Evolutionary conservation across 1,284 basidiomycete species (phyloP).

Genomic region (Sanghuangporus sanghuang): DNA sequence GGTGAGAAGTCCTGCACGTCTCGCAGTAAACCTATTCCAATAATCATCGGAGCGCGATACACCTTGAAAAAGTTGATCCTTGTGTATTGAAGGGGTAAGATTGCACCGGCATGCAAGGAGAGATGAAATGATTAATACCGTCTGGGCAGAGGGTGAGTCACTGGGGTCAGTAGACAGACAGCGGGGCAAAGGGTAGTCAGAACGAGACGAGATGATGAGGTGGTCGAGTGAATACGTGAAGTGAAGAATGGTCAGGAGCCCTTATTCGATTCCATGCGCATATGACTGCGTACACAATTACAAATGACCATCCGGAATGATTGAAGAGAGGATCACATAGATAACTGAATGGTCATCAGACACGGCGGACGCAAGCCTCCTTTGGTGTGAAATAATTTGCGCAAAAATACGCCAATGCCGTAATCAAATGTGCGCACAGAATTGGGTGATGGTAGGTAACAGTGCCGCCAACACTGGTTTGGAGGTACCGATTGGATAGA

Average conservation of each 20-base stretch:
- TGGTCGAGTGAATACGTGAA: background rate
- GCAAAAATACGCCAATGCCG: background rate
- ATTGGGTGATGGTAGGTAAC: too few species aligned
- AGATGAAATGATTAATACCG: constrained; percentile 1
- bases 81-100: background rate
- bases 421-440: background rate
- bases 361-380: background rate
- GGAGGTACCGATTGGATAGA: too few species aligned
- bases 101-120: background rate
- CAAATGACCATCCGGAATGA: background rate
- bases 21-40: constrained; percentile 1
- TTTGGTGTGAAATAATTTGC: background rate
- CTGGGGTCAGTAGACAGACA: background rate
- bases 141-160: constrained; percentile 2
- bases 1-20: background rate
- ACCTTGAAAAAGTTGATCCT: background rate
- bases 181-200: background rate
- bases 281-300: background rate
- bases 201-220: constrained; percentile 1
- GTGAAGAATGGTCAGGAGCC: background rate
- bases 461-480: too few species aligned
- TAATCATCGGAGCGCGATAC: background rate
- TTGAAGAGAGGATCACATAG: background rate
- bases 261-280: background rate
- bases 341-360: background rate